Evolutionary conservation across 2,329 filamentous ascomycete genomes (phyloP), one percentile per base, ranked within the genome.

Genomic region (Delphinella strobiligena): DNA sequence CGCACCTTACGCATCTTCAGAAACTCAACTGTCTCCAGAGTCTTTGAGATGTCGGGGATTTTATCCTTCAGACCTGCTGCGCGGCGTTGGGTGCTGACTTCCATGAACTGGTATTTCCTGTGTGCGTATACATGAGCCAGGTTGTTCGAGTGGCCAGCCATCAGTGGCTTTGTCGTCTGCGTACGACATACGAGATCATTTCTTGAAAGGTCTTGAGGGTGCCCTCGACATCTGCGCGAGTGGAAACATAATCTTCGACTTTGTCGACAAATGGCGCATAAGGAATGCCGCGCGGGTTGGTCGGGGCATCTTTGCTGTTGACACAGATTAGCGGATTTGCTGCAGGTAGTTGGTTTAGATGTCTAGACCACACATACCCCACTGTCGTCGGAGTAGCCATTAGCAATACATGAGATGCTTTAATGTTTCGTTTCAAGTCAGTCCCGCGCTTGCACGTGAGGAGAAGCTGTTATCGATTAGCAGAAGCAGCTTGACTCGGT

Each of bases 91-190:
- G 91, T 83, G 62, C 94, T 96, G 58, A 82, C 71, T 66, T 96
- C 87, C 91, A 98, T 98, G 66, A 96, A 98, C 62, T 96, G 91
- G 68, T 98, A 98, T 72, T 98, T 98, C 52, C 87, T 93, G 58
- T 60, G 57, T 54, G 10, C 19, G 14, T 17, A 27, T 27, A 12
- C 12, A 27, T 27, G 12, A 27, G 22, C 22, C 22, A 7, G 12
- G 22, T 27, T 27, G 22, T 7, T 7, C 22, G 7, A n/a, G n/a
- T n/a, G n/a, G n/a, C n/a, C n/a, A n/a, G n/a, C n/a, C n/a, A n/a
- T n/a, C n/a, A n/a, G n/a, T n/a, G n/a, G n/a, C 22, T 27, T 27
- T 27, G 7, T 27, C 7, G 12, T 27, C 22, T 12, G 29, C 12
- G n/a, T 24, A 31, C 19, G 38, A 53, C 67, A 40, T 71, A 91